Conservation (phyloP, 164 flowering plant species). For the Cinnamomum micranthum region DNA sequence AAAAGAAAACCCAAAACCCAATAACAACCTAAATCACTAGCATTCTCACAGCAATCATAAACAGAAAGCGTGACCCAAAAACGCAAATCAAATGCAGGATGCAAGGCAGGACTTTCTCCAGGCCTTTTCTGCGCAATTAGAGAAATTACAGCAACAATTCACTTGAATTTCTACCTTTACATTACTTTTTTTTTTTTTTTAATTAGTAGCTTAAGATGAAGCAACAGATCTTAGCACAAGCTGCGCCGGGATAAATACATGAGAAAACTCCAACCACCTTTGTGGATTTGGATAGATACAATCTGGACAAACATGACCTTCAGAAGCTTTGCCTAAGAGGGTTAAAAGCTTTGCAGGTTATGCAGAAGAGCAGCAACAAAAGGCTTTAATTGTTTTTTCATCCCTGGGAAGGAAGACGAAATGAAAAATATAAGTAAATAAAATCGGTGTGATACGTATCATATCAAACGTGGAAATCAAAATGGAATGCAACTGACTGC, state of each 20-base stretch:
- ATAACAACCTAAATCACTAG: no score
- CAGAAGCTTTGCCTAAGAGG: not conserved
- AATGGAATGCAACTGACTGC: not conserved
- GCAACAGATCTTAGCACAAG: not conserved
- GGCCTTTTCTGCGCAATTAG: not conserved
- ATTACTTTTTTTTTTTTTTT: not conserved
- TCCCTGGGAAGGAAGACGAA: not conserved
- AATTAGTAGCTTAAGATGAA: not conserved
- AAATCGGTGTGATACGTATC: no score
- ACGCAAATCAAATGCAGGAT: not conserved
- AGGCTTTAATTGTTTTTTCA: not conserved
- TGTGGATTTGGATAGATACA: not conserved
- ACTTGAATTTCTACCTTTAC: not conserved
- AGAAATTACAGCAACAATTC: constrained; percentile 4
- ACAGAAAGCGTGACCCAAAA: no score
- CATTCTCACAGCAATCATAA: no score
- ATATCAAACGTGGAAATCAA: not conserved
- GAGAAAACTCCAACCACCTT: not conserved
- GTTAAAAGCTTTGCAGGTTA: not conserved
- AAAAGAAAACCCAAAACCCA: no score
- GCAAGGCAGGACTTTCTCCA: not conserved
- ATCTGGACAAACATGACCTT: not conserved
- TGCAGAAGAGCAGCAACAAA: not conserved
- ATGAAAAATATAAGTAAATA: no score
- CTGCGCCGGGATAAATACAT: not conserved